Percentiles rank a stretch among this genome's conserved stretches.
These are phyloP conservation scores for Termitomyces sp. DNA, from an alignment of 768 basidiomycete genomes.

Conservation along the genomic window DNA sequence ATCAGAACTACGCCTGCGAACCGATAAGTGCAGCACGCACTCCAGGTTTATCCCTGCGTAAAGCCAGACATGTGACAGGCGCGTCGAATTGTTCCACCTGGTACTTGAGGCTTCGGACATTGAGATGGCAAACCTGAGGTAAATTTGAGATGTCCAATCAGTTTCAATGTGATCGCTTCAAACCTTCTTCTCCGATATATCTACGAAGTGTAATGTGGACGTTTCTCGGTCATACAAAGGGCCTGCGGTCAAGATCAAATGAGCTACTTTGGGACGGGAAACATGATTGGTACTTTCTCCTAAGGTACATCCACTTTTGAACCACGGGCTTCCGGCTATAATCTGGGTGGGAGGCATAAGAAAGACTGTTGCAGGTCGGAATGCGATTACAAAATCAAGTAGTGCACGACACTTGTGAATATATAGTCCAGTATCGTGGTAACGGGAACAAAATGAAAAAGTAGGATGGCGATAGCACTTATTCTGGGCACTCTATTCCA, in stretches of 20 bases:
- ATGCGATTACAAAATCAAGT: slow-evolving; percentile 4
- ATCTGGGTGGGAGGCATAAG: slow-evolving; percentile 25
- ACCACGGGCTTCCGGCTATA: slow-evolving; percentile 39
- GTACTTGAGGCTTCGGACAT: slow-evolving; percentile 34
- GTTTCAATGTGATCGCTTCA: neutral
- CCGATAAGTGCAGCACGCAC: slow-evolving; percentile 25
- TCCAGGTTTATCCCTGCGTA: slow-evolving; percentile 41
- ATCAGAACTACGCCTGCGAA: neutral
- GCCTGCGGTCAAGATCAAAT: slow-evolving; percentile 31
- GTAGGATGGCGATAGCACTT: slow-evolving; percentile 14
- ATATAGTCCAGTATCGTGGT: slow-evolving; percentile 3
- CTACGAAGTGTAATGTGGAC: slow-evolving; percentile 60
- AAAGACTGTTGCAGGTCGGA: neutral
- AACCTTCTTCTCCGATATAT: slow-evolving; percentile 55
- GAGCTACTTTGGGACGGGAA: neutral
- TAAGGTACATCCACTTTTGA: slow-evolving; percentile 47
- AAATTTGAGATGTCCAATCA: neutral
- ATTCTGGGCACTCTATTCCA: slow-evolving; percentile 20
- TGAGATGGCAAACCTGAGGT: slow-evolving; percentile 49
- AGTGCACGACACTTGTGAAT: neutral
- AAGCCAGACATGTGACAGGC: slow-evolving; percentile 51
- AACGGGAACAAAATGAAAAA: neutral
- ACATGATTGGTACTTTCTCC: slow-evolving; percentile 48
- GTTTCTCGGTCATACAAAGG: slow-evolving; percentile 57
- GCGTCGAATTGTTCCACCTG: slow-evolving; percentile 46